Base-by-base conservation (phyloP, 2,329 filamentous ascomycete species). In the Fusarium nanum region DNA sequence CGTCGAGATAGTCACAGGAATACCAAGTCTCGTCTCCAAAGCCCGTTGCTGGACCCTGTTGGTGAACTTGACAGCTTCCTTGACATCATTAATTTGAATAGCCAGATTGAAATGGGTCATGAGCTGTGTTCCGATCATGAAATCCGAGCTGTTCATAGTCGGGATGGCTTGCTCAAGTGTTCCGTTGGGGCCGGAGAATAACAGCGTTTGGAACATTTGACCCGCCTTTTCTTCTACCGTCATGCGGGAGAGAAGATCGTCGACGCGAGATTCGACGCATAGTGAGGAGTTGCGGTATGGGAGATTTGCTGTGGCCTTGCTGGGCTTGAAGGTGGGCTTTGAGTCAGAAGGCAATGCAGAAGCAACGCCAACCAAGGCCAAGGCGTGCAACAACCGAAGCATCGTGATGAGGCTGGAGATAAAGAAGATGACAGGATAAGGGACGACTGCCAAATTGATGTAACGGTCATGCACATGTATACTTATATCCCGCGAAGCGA, bases 221-320 rank as follows among this genome's bases (percentile, higher is more conserved):
- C 82, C 83, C 3, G 80, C 83, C 57, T 84, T 84, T 68, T 85
- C 83, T 34, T 82, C 79, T 2, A 84, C 45, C 0, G 79, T 84
- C 83, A 85, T 85, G 7, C 82, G 79, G 12, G 73, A 68, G 8
- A 82, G 63, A 4, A 85, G 78, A 63, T 82, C 81, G 27, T 83
- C 81, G 49, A 84, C 78, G 2, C 27, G 25, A 14, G n/a, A 25
- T 10, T 48, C 27, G 14, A 48, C 12, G 25, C 45, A 48, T 14
- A 48, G 45, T 16, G 45, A 48, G 3, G 27, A 5, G 18, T 48
- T 48, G 12, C 45, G 11, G 7, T 48, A 48, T 20, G 45, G 45
- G 3, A 48, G 45, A 7, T 7, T 7, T n/a, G 12, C 45, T 2
- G 45, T 48, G 2, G 10, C 45, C 20, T 30, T 48, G 7, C 27